A percentile compares a stretch with the other conserved stretches of the same genome.
Evolutionary conservation across 2,329 filamentous ascomycete genomes (phyloP).

Genomic region (Zarea fungicola): DNA sequence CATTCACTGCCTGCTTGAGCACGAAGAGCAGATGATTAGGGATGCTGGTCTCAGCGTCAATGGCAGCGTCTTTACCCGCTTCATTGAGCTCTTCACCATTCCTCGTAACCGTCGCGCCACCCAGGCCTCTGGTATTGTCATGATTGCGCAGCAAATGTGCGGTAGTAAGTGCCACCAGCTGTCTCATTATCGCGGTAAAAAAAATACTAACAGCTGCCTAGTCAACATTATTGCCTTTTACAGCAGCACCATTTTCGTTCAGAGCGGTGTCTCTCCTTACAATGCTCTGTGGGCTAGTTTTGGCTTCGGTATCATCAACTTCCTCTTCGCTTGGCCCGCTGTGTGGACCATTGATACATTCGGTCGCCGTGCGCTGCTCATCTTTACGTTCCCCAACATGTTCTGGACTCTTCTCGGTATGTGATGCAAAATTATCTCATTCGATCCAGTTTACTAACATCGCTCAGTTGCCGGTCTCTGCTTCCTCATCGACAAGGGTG

Average conservation of each 20-base stretch:
- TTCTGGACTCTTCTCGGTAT: slow-evolving; percentile 48
- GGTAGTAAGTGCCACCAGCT: slow-evolving; percentile 31
- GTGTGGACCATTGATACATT: slow-evolving; percentile 61
- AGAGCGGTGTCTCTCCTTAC: slow-evolving; percentile 34
- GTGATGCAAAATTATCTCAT: not conserved
- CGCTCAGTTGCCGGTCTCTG: slow-evolving; percentile 28
- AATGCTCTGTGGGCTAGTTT: slow-evolving; percentile 37
- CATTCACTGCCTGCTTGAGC: slow-evolving; percentile 40
- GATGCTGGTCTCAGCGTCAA: slow-evolving; percentile 29
- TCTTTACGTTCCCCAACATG: slow-evolving; percentile 63
- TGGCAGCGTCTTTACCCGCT: slow-evolving; percentile 44
- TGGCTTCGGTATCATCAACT: slow-evolving; percentile 51
- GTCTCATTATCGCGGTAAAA: not conserved
- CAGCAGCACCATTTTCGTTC: slow-evolving; percentile 39
- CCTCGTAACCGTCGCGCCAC: slow-evolving; percentile 57
- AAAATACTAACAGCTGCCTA: slow-evolving; percentile 4
- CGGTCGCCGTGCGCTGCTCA: slow-evolving; percentile 52
- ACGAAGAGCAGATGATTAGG: slow-evolving; percentile 24
- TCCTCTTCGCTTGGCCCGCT: slow-evolving; percentile 58
- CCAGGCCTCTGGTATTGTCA: slow-evolving; percentile 61
- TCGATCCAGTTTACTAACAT: slow-evolving; percentile 8
- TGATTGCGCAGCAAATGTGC: slow-evolving; percentile 61
- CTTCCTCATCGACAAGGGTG: slow-evolving; percentile 25
- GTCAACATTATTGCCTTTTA: slow-evolving; percentile 49
- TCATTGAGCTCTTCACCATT: slow-evolving; percentile 53